Evolutionary conservation across 257 asterid species (phyloP).

Genomic region (Jacaranda mimosifolia): DNA sequence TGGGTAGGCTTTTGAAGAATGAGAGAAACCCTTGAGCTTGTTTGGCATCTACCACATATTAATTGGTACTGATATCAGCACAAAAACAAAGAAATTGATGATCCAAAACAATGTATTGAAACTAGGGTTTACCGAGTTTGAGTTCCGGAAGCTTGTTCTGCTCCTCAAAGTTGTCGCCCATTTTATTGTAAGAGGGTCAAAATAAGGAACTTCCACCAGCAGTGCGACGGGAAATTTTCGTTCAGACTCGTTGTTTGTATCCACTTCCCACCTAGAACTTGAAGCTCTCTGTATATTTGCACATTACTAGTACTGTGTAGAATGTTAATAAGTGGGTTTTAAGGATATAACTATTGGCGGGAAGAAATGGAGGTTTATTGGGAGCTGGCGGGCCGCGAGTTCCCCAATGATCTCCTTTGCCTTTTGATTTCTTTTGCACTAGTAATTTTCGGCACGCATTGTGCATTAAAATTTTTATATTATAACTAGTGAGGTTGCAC

Average conservation of each 20-base stretch:
- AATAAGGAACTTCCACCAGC: conserved; percentile 4
- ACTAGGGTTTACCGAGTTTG: conserved; percentile 76
- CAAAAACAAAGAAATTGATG: neutral
- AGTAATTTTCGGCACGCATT: neutral
- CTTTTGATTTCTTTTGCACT: neutral
- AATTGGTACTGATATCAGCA: conserved; percentile 21
- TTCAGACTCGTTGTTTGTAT: neutral
- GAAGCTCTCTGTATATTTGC: neutral
- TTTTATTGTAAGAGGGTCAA: conserved; percentile 27
- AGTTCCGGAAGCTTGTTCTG: conserved; percentile 87
- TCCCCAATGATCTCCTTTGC: neutral
- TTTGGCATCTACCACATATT: conserved; percentile 71
- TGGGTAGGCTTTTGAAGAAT: conserved; percentile 80
- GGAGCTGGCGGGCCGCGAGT: conserved; percentile 26
- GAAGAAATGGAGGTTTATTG: conserved; percentile 37
- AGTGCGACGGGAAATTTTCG: neutral
- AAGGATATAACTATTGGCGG: conserved; percentile 42
- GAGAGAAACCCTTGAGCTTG: conserved; percentile 98
- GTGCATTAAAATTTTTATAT: too few relatives aligned
- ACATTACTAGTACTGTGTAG: neutral
- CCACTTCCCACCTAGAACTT: neutral
- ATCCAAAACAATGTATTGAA: neutral
- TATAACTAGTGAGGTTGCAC: too few relatives aligned
- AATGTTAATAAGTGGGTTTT: neutral
- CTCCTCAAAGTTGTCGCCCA: conserved; percentile 69